These are phyloP conservation scores for Pseudocercospora macadamiae DNA, from an alignment of 2,329 filamentous ascomycete genomes.

Conservation along the genomic window DNA sequence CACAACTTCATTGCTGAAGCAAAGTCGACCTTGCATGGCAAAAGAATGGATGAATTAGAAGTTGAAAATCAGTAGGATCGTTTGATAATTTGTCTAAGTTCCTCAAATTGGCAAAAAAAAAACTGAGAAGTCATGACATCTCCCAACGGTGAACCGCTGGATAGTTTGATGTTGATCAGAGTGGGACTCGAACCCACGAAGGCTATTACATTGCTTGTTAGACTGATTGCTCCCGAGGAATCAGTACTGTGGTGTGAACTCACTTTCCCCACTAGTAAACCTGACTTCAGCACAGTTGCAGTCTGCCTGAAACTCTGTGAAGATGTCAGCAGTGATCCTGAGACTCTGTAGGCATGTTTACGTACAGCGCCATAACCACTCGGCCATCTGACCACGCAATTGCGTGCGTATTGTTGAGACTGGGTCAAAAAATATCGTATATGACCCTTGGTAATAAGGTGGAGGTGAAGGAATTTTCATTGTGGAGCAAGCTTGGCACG, in stretches of 20 bases:
- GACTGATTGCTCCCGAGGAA: no score
- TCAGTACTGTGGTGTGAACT: no score
- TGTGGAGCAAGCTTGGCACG: neutral
- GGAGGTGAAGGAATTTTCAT: neutral
- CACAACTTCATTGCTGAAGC: neutral
- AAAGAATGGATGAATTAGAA: no score
- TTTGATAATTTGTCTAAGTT: neutral
- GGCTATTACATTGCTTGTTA: no score
- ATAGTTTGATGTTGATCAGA: constrained; percentile 12
- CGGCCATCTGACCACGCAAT: constrained; percentile 19
- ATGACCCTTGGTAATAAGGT: neutral
- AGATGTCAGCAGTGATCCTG: neutral
- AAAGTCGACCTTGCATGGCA: neutral
- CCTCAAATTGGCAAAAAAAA: neutral
- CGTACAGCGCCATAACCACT: constrained; percentile 31
- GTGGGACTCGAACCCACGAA: constrained; percentile 37
- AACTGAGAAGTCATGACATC: neutral
- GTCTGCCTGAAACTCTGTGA: constrained; percentile 25
- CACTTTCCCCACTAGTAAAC: constrained; percentile 32
- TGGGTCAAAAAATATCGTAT: neutral
- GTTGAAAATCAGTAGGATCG: no score
- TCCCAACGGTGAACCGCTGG: neutral
- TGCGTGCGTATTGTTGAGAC: constrained; percentile 2
- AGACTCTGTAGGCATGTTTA: neutral
- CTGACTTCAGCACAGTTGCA: constrained; percentile 23